phyloP scores from a whole-genome alignment of 192 early-diverging fungal species.

The Dispira parvispora region DNA sequence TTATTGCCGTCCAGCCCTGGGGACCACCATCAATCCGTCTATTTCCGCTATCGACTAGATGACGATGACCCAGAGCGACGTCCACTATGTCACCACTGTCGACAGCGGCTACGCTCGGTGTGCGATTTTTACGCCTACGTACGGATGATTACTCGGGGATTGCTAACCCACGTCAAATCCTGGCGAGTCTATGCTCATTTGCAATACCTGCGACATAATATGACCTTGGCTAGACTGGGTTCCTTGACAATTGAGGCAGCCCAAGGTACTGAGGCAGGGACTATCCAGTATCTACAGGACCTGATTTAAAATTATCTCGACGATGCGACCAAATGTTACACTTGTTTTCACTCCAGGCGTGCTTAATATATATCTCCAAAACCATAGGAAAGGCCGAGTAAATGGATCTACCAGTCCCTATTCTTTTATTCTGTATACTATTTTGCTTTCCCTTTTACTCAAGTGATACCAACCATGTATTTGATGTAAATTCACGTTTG shows the following conservation, averaged over 20 bases:
- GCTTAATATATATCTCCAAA: no score
- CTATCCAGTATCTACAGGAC: background rate
- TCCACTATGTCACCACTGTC: conserved; percentile 7
- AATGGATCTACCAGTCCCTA: no score
- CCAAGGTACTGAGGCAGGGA: conserved; percentile 1
- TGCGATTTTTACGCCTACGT: conserved; percentile 10
- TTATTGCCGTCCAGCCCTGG: no score
- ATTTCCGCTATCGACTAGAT: conserved; percentile 6
- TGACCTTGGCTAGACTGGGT: conserved; percentile 4
- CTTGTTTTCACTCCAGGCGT: no score
- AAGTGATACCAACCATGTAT: no score
- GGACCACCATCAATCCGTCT: background rate
- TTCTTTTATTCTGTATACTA: no score
- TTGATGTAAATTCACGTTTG: no score
- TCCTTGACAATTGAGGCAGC: background rate
- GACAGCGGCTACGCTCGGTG: conserved; percentile 7
- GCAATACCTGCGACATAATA: conserved; percentile 6
- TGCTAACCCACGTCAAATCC: background rate
- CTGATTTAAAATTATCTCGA: no score
- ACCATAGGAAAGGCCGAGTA: no score
- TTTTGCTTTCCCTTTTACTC: no score
- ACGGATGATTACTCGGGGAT: conserved; percentile 9
- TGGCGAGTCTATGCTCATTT: conserved; percentile 10
- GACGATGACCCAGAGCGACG: conserved; percentile 8
- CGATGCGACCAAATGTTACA: no score